These are phyloP conservation scores for Monosporozyma yasuniensis DNA, from an alignment of 805 yeast species.

Conservation along the genomic window DNA sequence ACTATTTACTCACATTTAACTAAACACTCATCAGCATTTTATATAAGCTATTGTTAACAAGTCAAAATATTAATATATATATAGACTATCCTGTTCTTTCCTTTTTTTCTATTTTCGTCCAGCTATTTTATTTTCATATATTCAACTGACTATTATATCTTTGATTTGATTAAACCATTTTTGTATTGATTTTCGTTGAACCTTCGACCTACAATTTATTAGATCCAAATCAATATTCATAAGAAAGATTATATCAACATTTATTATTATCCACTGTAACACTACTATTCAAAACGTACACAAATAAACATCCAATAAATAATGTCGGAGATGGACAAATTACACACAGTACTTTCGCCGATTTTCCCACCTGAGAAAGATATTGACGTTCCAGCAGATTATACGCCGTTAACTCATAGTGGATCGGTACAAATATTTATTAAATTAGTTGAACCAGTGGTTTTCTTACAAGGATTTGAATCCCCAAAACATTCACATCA, in stretches of 20 bases:
- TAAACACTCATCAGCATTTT: too few relatives aligned
- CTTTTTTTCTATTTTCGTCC: too few relatives aligned
- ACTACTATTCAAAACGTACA: background rate
- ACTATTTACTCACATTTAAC: background rate
- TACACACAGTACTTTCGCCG: conserved; percentile 32
- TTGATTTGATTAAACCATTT: too few relatives aligned
- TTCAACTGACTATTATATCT: too few relatives aligned
- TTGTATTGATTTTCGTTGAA: too few relatives aligned
- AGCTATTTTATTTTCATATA: too few relatives aligned
- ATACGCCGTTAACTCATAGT: conserved; percentile 48
- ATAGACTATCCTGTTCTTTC: too few relatives aligned
- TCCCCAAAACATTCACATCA: conserved; percentile 23
- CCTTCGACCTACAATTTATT: too few relatives aligned
- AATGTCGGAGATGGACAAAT: conserved; percentile 3
- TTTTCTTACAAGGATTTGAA: conserved; percentile 78
- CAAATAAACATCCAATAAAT: background rate
- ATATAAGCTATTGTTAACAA: too few relatives aligned
- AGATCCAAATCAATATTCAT: too few relatives aligned
- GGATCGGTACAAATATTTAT: conserved; percentile 62
- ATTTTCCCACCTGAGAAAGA: conserved; percentile 44
- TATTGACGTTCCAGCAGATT: conserved; percentile 35
- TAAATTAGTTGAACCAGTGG: conserved; percentile 67
- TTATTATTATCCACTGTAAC: too few relatives aligned
- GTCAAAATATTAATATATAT: background rate
- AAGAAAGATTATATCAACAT: too few relatives aligned